These are phyloP conservation scores for Diplodia scrobiculata DNA, from an alignment of 2,329 filamentous ascomycete species.

Conservation along the genomic window DNA sequence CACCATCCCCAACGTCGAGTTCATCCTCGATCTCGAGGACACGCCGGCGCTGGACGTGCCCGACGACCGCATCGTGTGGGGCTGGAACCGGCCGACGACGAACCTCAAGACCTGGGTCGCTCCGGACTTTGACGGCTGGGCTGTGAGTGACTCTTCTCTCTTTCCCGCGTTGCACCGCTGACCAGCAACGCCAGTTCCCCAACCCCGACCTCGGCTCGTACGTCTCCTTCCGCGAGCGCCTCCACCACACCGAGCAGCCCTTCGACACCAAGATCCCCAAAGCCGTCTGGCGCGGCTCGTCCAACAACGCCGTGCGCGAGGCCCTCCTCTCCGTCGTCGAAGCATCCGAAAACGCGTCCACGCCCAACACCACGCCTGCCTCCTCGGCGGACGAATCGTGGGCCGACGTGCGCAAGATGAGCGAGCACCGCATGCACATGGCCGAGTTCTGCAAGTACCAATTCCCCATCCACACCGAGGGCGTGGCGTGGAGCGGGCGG, in stretches of 20 bases:
- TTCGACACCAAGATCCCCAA: slow-evolving; percentile 36
- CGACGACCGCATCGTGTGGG: slow-evolving; percentile 31
- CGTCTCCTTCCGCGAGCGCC: slow-evolving; percentile 28
- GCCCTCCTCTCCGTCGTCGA: slow-evolving; percentile 34
- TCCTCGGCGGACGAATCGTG: slow-evolving; percentile 29
- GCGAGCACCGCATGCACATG: slow-evolving; percentile 32
- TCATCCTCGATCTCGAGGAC: slow-evolving; percentile 26
- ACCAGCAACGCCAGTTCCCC: slow-evolving; percentile 3
- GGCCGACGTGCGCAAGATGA: slow-evolving; percentile 37
- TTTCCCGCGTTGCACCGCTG: background rate
- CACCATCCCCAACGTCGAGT: slow-evolving; percentile 28
- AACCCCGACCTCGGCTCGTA: slow-evolving; percentile 30
- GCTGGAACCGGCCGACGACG: slow-evolving; percentile 9
- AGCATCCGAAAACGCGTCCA: no score
- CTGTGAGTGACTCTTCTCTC: background rate
- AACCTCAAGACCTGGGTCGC: slow-evolving; percentile 23
- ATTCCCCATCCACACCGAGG: slow-evolving; percentile 34
- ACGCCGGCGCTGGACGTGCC: slow-evolving; percentile 15
- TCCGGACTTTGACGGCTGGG: slow-evolving; percentile 34
- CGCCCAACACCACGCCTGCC: slow-evolving; percentile 28
- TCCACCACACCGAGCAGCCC: slow-evolving; percentile 26
- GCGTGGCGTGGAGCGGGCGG: slow-evolving; percentile 39
- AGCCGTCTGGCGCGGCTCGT: slow-evolving; percentile 41
- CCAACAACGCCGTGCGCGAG: slow-evolving; percentile 35
- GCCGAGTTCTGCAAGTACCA: slow-evolving; percentile 35